Conservation (phyloP, 176 grass and related monocot species). For the Typha latifolia region DNA sequence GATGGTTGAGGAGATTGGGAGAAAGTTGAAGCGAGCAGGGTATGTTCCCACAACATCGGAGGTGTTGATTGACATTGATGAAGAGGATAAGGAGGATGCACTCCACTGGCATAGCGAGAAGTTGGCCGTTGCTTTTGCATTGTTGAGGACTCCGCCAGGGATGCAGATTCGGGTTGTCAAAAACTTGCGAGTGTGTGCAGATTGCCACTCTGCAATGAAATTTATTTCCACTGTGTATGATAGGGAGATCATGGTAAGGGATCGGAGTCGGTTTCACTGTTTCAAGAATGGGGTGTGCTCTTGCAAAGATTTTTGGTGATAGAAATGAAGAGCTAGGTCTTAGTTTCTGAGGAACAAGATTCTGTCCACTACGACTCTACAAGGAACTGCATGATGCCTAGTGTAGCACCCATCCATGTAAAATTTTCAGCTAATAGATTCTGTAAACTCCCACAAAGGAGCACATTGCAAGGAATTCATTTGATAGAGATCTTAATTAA, state of each 20-base stretch:
- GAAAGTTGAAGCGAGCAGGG: constrained; percentile 36
- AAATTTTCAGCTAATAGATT: too few relatives aligned
- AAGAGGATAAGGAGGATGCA: constrained; percentile 55
- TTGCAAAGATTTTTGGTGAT: constrained; percentile 73
- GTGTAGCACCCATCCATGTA: too few relatives aligned
- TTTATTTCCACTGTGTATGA: constrained; percentile 43
- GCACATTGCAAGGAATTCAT: too few relatives aligned
- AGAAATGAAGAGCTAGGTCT: too few relatives aligned
- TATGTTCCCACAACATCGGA: constrained; percentile 39
- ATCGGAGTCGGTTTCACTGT: constrained; percentile 52
- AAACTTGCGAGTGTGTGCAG: constrained; percentile 50
- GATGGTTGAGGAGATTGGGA: constrained; percentile 69
- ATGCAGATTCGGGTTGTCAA: constrained; percentile 46
- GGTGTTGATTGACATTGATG: constrained; percentile 58
- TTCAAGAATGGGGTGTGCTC: constrained; percentile 56
- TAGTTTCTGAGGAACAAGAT: too few relatives aligned
- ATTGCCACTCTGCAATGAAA: constrained; percentile 54
- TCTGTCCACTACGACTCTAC: too few relatives aligned
- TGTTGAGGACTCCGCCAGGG: constrained; percentile 44
- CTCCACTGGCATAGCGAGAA: constrained; percentile 73
- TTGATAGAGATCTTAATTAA: constrained; percentile 1
- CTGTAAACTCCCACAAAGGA: too few relatives aligned
- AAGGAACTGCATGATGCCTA: too few relatives aligned
- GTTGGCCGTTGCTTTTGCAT: constrained; percentile 45
- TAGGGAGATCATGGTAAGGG: constrained; percentile 54